Evolutionary conservation across 2,329 filamentous ascomycete species (phyloP), one percentile per base, ranked within the genome.

Genomic region (Hypoxylon sp.): DNA sequence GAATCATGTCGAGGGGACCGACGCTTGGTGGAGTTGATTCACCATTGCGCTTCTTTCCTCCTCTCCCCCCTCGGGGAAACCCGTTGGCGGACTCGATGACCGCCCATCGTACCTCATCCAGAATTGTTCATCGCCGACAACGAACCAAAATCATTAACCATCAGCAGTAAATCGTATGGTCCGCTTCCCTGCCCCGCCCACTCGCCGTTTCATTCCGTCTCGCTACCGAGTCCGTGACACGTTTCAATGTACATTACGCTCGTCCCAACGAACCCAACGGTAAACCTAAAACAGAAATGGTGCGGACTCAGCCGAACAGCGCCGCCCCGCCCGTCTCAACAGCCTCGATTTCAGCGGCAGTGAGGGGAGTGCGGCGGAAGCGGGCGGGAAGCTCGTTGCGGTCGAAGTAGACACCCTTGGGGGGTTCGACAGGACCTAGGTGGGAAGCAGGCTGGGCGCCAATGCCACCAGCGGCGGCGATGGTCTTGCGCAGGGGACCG

Each of bases 291-390:
- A 33, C 25, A 31, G 10, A 31, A 37, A 31, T 25, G 40, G 6
- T 8, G 30, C 65, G 11, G 14, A 30, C 67, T 83, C 78, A 88
- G 70, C 83, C 82, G 71, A 86, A 81, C 63, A 85, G 79, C 37
- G 86, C 82, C 35, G 95, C 96, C 64, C 96, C 96, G 61, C 95
- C 96, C 62, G 93, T 96, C 88, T 98, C 94, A 77, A 99, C 88
- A 22, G 94, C 95, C 81, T 98, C 96, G 68, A 99, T 99, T 88
- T 99, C 96, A 48, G 90, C 90, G 74, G 90, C 82, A 40, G 88
- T 91, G 82, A 95, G 92, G 11, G 89, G 87, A 54, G 88, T 84
- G 72, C 94, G 88, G 77, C 91, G 89, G 88, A 98, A 99, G 76
- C 95, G 89, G 70, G 85, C 80, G 17, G 96, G 95, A 25, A 99